These are phyloP conservation scores for Wickerhamomyces pijperi DNA, from an alignment of 805 yeast genomes.

Conservation along the genomic window DNA sequence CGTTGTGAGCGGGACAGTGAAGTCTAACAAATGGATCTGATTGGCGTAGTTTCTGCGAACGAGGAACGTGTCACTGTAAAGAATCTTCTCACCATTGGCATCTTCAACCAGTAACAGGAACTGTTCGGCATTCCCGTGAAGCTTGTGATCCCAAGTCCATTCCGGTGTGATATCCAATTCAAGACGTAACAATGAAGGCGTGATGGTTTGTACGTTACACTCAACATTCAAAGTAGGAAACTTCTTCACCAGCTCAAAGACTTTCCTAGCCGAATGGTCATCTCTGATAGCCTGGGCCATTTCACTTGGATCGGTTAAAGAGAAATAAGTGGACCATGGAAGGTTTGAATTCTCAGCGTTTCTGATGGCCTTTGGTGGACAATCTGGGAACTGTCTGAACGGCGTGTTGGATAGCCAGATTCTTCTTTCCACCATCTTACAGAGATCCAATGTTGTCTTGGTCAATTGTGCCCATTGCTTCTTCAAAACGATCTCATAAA, in stretches of 20 bases:
- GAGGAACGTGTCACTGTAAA: conserved; percentile 45
- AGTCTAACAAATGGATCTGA: conserved; percentile 47
- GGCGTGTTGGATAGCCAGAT: conserved; percentile 85
- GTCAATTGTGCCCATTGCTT: conserved; percentile 66
- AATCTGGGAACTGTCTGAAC: conserved; percentile 67
- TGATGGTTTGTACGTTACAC: conserved; percentile 65
- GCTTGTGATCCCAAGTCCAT: conserved; percentile 64
- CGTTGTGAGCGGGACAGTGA: conserved; percentile 48
- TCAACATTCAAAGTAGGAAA: conserved; percentile 61
- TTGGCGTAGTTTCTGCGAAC: conserved; percentile 39
- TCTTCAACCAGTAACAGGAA: conserved; percentile 74
- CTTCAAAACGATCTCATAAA: conserved; percentile 62
- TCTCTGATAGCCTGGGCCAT: conserved; percentile 73
- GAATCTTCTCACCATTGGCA: conserved; percentile 64
- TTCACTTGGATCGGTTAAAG: conserved; percentile 55
- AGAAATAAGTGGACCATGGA: conserved; percentile 75
- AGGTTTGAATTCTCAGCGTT: conserved; percentile 71
- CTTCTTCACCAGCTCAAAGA: conserved; percentile 47
- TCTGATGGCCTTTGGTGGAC: conserved; percentile 58
- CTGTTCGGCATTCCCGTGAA: conserved; percentile 57
- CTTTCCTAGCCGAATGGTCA: conserved; percentile 50
- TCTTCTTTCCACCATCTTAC: conserved; percentile 71
- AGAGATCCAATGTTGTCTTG: conserved; percentile 44
- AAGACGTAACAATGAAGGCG: conserved; percentile 54
- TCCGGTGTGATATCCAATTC: conserved; percentile 57